Conservation (phyloP, 768 basidiomycete genomes). For the Mycena albidolilacea region DNA sequence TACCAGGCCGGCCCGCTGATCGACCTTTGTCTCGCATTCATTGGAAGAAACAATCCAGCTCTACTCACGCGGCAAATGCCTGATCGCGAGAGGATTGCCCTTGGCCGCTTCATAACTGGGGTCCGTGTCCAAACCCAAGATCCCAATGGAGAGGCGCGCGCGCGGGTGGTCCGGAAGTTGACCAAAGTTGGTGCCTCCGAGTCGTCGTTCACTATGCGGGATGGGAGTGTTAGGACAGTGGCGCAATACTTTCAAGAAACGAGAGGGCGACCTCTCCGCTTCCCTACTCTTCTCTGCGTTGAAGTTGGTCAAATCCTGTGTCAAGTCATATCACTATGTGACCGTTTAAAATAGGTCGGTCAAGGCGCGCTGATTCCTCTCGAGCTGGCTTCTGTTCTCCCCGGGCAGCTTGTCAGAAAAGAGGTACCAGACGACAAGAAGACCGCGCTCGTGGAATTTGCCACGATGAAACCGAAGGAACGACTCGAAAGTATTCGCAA, state of each 20-base stretch:
- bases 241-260: conserved; percentile 52
- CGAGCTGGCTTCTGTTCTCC: conserved; percentile 73
- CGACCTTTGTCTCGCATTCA: conserved; percentile 65
- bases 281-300: conserved; percentile 29
- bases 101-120: conserved; percentile 71
- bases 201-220: conserved; percentile 69
- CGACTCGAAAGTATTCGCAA: conserved; percentile 69
- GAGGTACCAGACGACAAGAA: conserved; percentile 80
- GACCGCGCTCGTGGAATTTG: conserved; percentile 74
- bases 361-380: conserved; percentile 75
- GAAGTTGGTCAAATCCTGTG: conserved; percentile 53
- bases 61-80: conserved; percentile 62
- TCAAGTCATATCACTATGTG: background rate
- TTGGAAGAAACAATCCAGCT: conserved; percentile 55
- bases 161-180: conserved; percentile 76
- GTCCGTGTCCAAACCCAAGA: conserved; percentile 64
- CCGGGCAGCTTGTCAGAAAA: conserved; percentile 82
- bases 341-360: conserved; percentile 61
- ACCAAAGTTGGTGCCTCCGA: conserved; percentile 67
- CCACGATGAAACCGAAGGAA: conserved; percentile 74
- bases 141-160: conserved; percentile 47
- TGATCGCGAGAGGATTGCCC: conserved; percentile 68
- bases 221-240: conserved; percentile 70
- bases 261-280: conserved; percentile 14
- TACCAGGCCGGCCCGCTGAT: conserved; percentile 73